Conservation (phyloP, 2,329 filamentous ascomycete species). For the Botryosphaeria dothidea region DNA sequence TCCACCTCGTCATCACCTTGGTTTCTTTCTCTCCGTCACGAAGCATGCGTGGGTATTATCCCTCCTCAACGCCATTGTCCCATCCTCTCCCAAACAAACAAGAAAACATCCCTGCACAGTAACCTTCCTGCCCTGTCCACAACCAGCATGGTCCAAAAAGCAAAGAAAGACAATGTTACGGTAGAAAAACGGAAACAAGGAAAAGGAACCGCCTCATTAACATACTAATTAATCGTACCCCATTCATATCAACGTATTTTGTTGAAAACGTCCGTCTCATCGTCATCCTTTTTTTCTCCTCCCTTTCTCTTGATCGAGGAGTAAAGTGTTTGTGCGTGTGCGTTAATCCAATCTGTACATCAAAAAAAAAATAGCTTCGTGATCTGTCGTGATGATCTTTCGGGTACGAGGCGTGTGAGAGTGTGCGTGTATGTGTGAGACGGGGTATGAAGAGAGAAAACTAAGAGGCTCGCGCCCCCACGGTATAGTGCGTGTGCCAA, state of each 20-base stretch:
- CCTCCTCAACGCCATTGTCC: too few species aligned
- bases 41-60: background rate
- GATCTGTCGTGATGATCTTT: constrained; percentile 2
- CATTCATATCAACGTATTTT: background rate
- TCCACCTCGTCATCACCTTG: background rate
- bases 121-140: background rate
- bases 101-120: background rate
- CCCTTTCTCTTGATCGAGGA: background rate
- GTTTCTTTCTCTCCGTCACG: background rate
- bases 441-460: background rate
- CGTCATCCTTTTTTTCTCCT: background rate
- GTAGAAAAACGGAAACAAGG: background rate
- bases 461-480: constrained; percentile 7
- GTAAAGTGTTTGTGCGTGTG: background rate
- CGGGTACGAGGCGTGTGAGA: background rate
- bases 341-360: constrained; percentile 9
- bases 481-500: background rate
- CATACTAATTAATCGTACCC: background rate
- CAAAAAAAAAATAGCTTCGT: background rate
- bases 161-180: background rate
- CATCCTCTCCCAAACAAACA: background rate
- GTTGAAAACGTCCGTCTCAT: background rate
- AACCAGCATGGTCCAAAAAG: constrained; percentile 14
- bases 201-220: background rate
- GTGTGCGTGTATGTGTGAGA: background rate